A percentile compares a stretch with the other conserved stretches of the same genome.
phyloP scores from a whole-genome alignment of 345 rosid genomes.

The Cardamine chenopodiifolia region DNA sequence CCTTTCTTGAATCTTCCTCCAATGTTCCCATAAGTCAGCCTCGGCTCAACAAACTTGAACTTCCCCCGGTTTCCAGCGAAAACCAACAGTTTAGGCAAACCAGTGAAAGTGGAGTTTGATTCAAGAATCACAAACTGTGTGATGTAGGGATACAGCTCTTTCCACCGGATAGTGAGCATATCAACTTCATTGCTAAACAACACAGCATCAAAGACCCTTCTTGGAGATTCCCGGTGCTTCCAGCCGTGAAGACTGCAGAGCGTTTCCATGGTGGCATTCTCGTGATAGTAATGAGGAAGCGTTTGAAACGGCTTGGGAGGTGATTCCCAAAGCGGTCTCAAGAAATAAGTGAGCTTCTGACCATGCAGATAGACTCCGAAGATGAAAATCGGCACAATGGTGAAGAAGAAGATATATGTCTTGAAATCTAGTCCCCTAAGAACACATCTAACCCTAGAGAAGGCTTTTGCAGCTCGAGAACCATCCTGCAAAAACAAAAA shows the following conservation, averaged over 20 bases:
- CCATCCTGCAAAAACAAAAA: slow-evolving; percentile 38
- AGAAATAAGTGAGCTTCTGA: slow-evolving; percentile 40
- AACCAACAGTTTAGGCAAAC: slow-evolving; percentile 64
- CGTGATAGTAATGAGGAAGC: slow-evolving; percentile 81
- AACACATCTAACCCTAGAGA: slow-evolving; percentile 43
- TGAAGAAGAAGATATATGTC: slow-evolving; percentile 34
- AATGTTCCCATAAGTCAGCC: slow-evolving; percentile 78
- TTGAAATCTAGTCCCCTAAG: slow-evolving; percentile 43
- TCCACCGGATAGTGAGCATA: slow-evolving; percentile 84
- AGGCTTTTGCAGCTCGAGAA: slow-evolving; percentile 34
- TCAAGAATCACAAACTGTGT: slow-evolving; percentile 87
- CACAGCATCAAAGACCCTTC: slow-evolving; percentile 86
- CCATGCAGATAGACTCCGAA: slow-evolving; percentile 39
- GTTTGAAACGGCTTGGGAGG: slow-evolving; percentile 40
- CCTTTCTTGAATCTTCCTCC: slow-evolving; percentile 85
- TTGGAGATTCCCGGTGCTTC: slow-evolving; percentile 78
- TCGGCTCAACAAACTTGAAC: slow-evolving; percentile 70
- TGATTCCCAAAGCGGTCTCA: slow-evolving; percentile 43
- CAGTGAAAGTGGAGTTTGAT: slow-evolving; percentile 88
- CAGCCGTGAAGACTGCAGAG: slow-evolving; percentile 88
- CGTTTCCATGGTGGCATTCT: slow-evolving; percentile 69
- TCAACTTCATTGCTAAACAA: slow-evolving; percentile 83
- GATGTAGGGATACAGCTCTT: slow-evolving; percentile 76
- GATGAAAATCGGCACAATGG: slow-evolving; percentile 29
- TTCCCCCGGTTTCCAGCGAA: slow-evolving; percentile 58